phyloP scores from a whole-genome alignment of 805 yeast species.

The Saturnispora mendoncae region DNA sequence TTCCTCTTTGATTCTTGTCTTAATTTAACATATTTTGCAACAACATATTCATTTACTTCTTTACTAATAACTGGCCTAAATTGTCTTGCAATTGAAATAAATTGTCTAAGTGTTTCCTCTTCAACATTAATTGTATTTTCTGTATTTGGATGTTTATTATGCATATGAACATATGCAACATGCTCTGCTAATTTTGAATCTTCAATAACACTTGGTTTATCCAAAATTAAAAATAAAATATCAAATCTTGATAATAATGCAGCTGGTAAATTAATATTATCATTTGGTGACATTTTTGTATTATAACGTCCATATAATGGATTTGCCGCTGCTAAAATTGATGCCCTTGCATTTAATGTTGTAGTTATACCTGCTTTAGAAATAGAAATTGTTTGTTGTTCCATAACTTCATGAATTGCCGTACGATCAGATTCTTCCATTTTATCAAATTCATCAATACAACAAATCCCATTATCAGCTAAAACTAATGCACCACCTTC shows the following conservation, averaged over 20 bases:
- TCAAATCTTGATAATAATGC: constrained; percentile 94
- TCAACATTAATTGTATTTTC: constrained; percentile 67
- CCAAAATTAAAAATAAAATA: constrained; percentile 76
- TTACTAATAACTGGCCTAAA: constrained; percentile 78
- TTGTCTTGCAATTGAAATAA: constrained; percentile 74
- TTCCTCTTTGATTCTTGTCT: constrained; percentile 83
- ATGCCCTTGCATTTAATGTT: constrained; percentile 88
- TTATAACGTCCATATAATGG: constrained; percentile 94
- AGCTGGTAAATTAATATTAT: constrained; percentile 93
- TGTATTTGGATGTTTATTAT: constrained; percentile 63
- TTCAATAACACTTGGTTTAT: constrained; percentile 66
- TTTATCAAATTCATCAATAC: constrained; percentile 98
- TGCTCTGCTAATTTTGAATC: constrained; percentile 88
- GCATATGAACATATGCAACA: constrained; percentile 94
- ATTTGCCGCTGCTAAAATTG: constrained; percentile 97
- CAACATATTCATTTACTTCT: constrained; percentile 80
- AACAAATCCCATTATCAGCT: constrained; percentile 96
- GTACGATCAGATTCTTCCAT: constrained; percentile 97
- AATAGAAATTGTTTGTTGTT: constrained; percentile 95
- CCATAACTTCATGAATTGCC: constrained; percentile 99
- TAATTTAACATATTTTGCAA: constrained; percentile 78
- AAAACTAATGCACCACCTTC: constrained; percentile 97
- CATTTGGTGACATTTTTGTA: constrained; percentile 81
- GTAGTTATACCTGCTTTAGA: constrained; percentile 98
- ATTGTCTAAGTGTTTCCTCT: constrained; percentile 75